Percentiles rank a stretch among this genome's conserved stretches.
Evolutionary conservation across 179 eudicot genomes (phyloP).

Genomic region (Amaranthus tricolor): DNA sequence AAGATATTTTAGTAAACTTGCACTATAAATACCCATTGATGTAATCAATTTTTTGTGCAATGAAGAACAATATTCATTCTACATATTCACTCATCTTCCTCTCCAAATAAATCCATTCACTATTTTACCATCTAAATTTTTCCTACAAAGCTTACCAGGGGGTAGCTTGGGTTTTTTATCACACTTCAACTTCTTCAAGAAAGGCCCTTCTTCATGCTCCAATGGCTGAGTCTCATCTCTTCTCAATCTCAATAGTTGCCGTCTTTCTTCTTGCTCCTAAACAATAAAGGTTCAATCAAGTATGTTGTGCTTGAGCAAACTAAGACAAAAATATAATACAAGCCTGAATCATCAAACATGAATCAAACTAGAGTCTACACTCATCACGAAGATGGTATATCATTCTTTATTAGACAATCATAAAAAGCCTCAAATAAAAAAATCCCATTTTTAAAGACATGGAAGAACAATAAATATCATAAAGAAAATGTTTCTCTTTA

Average conservation of each 20-base stretch:
- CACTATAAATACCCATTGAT: too few species aligned
- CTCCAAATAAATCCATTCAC: too few species aligned
- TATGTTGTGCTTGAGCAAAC: background rate
- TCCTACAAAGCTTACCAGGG: conserved; percentile 80
- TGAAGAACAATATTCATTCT: too few species aligned
- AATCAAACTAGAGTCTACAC: background rate
- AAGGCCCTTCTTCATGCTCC: conserved; percentile 37
- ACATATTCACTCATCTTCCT: too few species aligned
- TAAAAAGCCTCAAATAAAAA: background rate
- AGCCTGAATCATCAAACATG: background rate
- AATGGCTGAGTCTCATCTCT: conserved; percentile 41
- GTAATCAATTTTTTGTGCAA: too few species aligned
- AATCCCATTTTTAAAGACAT: background rate
- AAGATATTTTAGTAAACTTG: too few species aligned
- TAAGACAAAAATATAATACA: background rate
- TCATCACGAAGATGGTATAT: background rate
- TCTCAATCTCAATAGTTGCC: conserved; percentile 48
- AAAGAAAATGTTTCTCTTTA: background rate
- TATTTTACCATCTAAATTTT: too few species aligned
- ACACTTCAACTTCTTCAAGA: conserved; percentile 38
- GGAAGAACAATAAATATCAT: background rate
- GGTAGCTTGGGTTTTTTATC: conserved; percentile 56
- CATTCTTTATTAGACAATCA: background rate
- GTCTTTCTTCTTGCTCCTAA: conserved; percentile 87
- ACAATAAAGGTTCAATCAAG: conserved; percentile 1